phyloP scores from a whole-genome alignment of 2,329 filamentous ascomycete genomes.

The Elsinoe necatrix region DNA sequence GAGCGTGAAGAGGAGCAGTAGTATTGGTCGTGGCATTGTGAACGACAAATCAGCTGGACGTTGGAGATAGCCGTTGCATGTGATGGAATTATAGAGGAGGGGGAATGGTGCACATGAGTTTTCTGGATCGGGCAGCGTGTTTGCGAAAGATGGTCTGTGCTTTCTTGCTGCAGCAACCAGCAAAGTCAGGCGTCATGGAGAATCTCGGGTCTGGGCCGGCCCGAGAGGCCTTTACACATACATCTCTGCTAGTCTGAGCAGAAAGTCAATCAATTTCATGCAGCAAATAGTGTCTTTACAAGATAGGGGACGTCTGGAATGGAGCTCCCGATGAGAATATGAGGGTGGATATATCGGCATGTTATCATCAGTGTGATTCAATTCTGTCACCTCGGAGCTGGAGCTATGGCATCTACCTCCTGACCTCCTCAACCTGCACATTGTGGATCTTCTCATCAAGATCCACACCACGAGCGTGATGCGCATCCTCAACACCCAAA shows the following conservation, averaged over 20 bases:
- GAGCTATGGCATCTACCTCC: not conserved
- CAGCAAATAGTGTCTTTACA: too few relatives aligned
- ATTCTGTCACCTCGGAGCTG: too few relatives aligned
- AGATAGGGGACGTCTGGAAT: too few relatives aligned
- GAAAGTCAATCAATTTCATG: too few relatives aligned
- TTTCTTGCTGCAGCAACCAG: not conserved
- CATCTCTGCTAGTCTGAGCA: too few relatives aligned
- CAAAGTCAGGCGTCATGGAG: not conserved
- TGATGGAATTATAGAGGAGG: not conserved
- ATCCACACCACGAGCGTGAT: constrained; percentile 23
- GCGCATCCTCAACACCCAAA: constrained; percentile 29
- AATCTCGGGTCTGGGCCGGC: too few relatives aligned
- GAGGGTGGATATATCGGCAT: too few relatives aligned
- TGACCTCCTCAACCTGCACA: constrained; percentile 18
- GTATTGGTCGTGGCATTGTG: not conserved
- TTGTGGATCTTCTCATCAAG: constrained; percentile 16
- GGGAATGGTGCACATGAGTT: not conserved
- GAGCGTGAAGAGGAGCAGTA: not conserved
- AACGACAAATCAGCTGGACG: not conserved
- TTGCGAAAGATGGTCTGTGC: not conserved
- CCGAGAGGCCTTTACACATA: too few relatives aligned
- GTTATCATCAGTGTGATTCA: too few relatives aligned
- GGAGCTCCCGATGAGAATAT: too few relatives aligned
- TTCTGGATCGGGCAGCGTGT: not conserved
- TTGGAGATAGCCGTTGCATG: not conserved